Base-by-base conservation (phyloP, 2,329 filamentous ascomycete species). In the Neonectria hederae region DNA sequence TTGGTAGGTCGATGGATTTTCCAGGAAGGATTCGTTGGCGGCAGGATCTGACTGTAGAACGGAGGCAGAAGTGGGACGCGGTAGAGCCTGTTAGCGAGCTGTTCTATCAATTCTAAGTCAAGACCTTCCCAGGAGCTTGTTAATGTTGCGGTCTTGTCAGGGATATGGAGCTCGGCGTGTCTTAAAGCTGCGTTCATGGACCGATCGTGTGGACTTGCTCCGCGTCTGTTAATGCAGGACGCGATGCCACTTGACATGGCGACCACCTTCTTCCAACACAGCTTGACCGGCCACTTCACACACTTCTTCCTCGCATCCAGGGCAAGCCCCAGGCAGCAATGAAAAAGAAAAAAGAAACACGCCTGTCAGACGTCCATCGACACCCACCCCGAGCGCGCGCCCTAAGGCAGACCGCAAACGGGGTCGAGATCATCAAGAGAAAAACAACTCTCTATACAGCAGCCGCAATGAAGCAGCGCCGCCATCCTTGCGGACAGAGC, bases 351-450 rank as follows among this genome's bases (percentile, higher is more conserved):
- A 75, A 71, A 76, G 80, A 84, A 84, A 77, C 69, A 78, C 71
- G 80, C 85, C 92, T 92, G 92, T 95, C 92, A 96, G 92, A 94
- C 91, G 87, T 92, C 90, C 91, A 85, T 91, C 91, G 84, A 87
- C 86, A 88, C 91, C 92, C 92, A 92, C 91, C 91, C 91, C 83
- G 84, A 81, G 82, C 84, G 81, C 83, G 87, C 87, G 91, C 90
- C 91, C 91, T 83, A 94, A 90, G 88, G 88, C 89, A 87, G 86
- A 90, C 86, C 82, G 79, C 83, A 77, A 78, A 79, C 85, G 82
- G 90, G 92, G 91, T 90, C 85, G 91, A 96, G 92, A 96, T 97
- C 93, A 96, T 96, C 91, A 93, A 79, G 67, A 77, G 70, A 49
- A 62, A 70, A 71, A 72, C 89, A 90, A 90, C 90, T 89, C 87